Evolutionary conservation across 352 stramenopile genomes (phyloP).

Genomic region (Phytophthora tentaculata): DNA sequence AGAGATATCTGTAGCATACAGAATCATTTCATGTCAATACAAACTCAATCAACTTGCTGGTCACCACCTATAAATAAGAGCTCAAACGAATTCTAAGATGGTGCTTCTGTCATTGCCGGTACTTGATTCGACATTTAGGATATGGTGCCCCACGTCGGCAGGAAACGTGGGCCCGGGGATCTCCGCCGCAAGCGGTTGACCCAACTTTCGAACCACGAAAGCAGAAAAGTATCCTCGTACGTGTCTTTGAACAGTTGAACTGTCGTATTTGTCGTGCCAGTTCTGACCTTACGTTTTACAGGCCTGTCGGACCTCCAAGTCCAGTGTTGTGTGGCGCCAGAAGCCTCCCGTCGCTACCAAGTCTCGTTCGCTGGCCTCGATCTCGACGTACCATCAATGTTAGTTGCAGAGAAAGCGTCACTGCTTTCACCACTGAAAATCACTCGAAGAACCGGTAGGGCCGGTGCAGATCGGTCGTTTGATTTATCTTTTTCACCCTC

Average conservation of each 20-base stretch:
- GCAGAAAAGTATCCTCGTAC: constrained; percentile 29
- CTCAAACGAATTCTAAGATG: too few species aligned
- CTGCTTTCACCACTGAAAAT: constrained; percentile 48
- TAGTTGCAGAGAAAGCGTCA: not conserved
- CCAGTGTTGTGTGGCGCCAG: constrained; percentile 27
- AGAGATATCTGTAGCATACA: constrained; percentile 27
- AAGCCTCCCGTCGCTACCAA: constrained; percentile 46
- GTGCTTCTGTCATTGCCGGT: too few species aligned
- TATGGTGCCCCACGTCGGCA: not conserved
- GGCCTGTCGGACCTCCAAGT: constrained; percentile 8
- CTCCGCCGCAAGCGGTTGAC: constrained; percentile 30
- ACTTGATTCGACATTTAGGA: too few species aligned
- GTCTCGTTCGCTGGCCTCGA: constrained; percentile 8
- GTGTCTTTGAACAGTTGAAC: constrained; percentile 8
- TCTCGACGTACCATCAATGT: constrained; percentile 15
- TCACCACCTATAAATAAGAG: too few species aligned
- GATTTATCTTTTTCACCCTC: constrained; percentile 6
- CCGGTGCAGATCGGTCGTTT: constrained; percentile 1
- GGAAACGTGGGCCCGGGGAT: constrained; percentile 4
- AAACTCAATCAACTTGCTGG: constrained; percentile 8
- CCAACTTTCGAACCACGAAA: constrained; percentile 34
- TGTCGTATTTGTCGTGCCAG: not conserved
- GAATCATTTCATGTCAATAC: constrained; percentile 14
- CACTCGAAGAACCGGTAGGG: not conserved
- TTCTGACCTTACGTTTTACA: constrained; percentile 7